Base-by-base conservation (phyloP, 1,284 basidiomycete genomes). In the Ceratobasidium theobromae region DNA sequence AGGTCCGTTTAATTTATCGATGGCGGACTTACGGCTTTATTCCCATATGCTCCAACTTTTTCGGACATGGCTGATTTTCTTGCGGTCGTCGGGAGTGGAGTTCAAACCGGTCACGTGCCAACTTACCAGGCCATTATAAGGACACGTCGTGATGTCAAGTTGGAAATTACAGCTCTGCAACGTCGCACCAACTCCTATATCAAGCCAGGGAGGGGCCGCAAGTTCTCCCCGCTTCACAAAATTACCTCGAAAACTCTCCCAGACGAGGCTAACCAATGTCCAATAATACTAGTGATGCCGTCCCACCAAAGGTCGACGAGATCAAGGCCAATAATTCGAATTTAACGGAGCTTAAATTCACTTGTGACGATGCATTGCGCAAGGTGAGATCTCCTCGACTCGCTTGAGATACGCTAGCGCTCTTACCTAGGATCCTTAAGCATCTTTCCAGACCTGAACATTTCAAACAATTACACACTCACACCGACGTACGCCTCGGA, bases 331-430 rank as follows among this genome's bases (percentile, higher is more conserved):
- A 97, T 81, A 91, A 89, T 72, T 82, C 86, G 27, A 93, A 84
- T 74, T 73, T 85, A 53, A 82, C 82, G 21, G 94, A 96, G 74
- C 84, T 97, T 75, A 96, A 96, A 80, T 86, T 88, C 72, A 86
- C 94, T 12, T 88, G 91, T 71, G 95, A 97, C 75, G 94, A 96
- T 79, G 88, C 88, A 41, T 79, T 96, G 69, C 93, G 91, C 77
- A 86, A 90, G 75, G 94, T 95, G 74, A 71, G 91, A 45, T 8
- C 84, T 18, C 16, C 45, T 25, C 40, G 45, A 25, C 32, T 40
- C 1, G n/a, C 40, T 46, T 18, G 4, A 38, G 32, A 25, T 41
- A 9, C 18, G 58, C 49, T 48, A 38, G 21, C 21, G 16, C 45
- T 30, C 27, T 35, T 28, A 6, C 46, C 38, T 30, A 23, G 45